Evolutionary conservation across 768 basidiomycete genomes (phyloP).

Genomic region (Termitomyces bulborhizus): DNA sequence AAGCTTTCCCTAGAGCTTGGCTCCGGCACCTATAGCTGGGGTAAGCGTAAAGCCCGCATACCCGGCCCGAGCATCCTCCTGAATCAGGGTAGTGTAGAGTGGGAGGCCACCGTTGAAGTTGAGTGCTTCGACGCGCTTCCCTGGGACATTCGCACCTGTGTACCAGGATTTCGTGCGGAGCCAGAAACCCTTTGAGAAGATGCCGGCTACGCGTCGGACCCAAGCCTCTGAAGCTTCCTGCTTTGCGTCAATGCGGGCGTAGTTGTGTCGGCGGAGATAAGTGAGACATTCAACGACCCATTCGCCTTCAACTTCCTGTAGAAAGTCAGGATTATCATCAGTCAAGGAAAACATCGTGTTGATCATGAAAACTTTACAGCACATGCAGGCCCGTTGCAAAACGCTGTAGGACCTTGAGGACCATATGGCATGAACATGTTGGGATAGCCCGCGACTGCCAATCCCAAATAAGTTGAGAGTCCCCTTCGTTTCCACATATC

Average conservation of each 20-base stretch:
- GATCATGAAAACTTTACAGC: background rate
- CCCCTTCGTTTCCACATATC: slow-evolving; percentile 17
- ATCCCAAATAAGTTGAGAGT: slow-evolving; percentile 1
- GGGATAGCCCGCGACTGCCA: background rate
- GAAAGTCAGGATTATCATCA: background rate
- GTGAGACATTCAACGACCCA: slow-evolving; percentile 19
- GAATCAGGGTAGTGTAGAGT: slow-evolving; percentile 12
- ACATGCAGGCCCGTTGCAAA: slow-evolving; percentile 7
- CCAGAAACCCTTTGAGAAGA: slow-evolving; percentile 9
- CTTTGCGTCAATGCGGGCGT: slow-evolving; percentile 8
- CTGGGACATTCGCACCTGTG: slow-evolving; percentile 19
- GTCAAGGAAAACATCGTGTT: background rate
- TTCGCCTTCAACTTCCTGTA: slow-evolving; percentile 19
- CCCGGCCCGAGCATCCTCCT: slow-evolving; percentile 15
- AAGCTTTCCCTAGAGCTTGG: background rate
- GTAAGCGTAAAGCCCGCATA: slow-evolving; percentile 11
- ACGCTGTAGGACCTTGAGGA: slow-evolving; percentile 19
- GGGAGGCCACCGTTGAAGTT: slow-evolving; percentile 19
- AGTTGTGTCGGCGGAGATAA: slow-evolving; percentile 11
- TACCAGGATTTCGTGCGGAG: slow-evolving; percentile 20
- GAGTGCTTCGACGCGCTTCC: slow-evolving; percentile 16
- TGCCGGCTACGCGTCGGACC: slow-evolving; percentile 9
- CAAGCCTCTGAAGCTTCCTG: slow-evolving; percentile 11
- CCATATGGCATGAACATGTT: slow-evolving; percentile 23
- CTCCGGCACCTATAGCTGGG: background rate